Evolutionary conservation across 2,329 filamentous ascomycete species (phyloP).

Genomic region (Hirsutella minnesotensis): DNA sequence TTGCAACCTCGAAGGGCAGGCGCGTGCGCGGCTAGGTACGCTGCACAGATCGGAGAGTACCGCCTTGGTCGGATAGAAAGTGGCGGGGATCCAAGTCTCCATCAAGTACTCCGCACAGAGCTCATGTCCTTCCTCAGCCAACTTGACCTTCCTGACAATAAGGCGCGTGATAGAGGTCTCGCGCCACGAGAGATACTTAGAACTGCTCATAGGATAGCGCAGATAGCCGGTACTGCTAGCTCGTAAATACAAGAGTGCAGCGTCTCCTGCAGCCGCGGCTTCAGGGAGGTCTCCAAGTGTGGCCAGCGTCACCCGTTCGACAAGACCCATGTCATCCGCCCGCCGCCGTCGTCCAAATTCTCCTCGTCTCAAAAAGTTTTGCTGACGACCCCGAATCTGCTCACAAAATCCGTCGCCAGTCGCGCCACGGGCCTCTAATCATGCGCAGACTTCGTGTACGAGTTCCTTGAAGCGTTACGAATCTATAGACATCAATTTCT

Average conservation of each 20-base stretch:
- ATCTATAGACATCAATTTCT: constrained; percentile 45
- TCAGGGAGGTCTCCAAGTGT: background rate
- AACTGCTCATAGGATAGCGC: too few species aligned
- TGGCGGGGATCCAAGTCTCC: too few species aligned
- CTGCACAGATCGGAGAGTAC: too few species aligned
- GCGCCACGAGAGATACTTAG: too few species aligned
- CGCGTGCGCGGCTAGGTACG: too few species aligned
- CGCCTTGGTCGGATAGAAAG: too few species aligned
- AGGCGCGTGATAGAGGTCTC: too few species aligned
- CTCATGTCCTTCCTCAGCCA: too few species aligned
- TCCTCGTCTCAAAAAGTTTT: constrained; percentile 32
- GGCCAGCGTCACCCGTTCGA: constrained; percentile 1
- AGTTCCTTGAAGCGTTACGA: constrained; percentile 30
- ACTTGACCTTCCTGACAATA: too few species aligned
- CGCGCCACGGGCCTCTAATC: constrained; percentile 35
- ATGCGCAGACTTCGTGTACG: constrained; percentile 41
- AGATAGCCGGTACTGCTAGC: too few species aligned
- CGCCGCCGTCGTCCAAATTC: constrained; percentile 14
- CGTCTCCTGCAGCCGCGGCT: background rate
- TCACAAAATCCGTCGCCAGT: constrained; percentile 31
- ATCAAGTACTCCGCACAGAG: too few species aligned
- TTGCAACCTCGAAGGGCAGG: too few species aligned
- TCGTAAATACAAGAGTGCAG: background rate
- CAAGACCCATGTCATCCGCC: constrained; percentile 5
- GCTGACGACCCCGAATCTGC: constrained; percentile 34